phyloP scores from a whole-genome alignment of 257 asterid species.

The Apocynum venetum region DNA sequence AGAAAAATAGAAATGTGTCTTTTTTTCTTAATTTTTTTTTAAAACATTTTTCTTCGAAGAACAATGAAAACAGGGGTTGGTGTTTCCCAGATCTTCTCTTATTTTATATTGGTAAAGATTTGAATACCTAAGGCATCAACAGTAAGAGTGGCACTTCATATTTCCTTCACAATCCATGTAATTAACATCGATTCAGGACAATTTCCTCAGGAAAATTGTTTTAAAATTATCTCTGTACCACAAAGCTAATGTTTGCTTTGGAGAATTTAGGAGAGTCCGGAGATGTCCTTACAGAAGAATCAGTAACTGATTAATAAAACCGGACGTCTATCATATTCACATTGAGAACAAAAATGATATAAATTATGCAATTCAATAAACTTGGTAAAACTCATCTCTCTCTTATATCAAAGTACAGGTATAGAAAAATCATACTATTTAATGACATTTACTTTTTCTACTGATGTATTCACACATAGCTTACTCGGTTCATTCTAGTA shows the following conservation, averaged over 20 bases:
- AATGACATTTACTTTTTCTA: not conserved
- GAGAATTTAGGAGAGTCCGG: not conserved
- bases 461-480: not conserved
- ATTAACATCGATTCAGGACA: not conserved
- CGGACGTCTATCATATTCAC: not conserved
- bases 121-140: not conserved
- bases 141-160: not conserved
- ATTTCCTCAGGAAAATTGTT: not conserved
- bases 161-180: not conserved
- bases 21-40: not conserved
- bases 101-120: constrained; percentile 5
- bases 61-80: constrained; percentile 4
- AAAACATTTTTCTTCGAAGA: not conserved
- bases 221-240: not conserved
- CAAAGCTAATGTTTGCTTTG: not conserved
- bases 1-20: not conserved
- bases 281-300: not conserved
- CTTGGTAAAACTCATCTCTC: not conserved
- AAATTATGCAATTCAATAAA: not conserved
- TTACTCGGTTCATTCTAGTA: not conserved
- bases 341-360: not conserved
- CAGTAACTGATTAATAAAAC: not conserved
- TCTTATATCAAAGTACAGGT: not conserved
- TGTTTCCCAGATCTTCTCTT: constrained; percentile 5
- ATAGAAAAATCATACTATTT: not conserved